Conservation (phyloP, 2,329 filamentous ascomycete genomes). For the Hypoxylon sp. region DNA sequence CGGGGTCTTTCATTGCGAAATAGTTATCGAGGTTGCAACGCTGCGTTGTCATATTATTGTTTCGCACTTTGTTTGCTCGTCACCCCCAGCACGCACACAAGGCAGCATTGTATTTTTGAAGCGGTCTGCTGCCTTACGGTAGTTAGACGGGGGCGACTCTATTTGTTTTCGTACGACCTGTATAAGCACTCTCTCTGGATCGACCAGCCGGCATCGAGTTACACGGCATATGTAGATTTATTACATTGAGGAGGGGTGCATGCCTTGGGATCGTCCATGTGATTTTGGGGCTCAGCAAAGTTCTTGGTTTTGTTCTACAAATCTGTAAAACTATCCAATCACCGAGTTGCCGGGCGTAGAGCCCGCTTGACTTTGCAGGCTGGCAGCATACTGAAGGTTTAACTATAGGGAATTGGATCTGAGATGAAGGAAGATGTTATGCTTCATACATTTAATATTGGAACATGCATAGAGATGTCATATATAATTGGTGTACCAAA, state of each 20-base stretch:
- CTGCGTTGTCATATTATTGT: not conserved
- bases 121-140: constrained; percentile 7
- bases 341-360: constrained; percentile 14
- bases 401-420: not conserved
- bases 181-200: constrained; percentile 3
- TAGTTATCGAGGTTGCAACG: not conserved
- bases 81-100: not conserved
- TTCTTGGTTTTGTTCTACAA: not conserved
- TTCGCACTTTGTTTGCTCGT: not conserved
- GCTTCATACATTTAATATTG: constrained; percentile 3
- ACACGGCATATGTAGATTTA: constrained; percentile 33
- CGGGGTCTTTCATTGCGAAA: not conserved
- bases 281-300: constrained; percentile 2
- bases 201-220: constrained; percentile 18
- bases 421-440: not conserved
- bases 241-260: not conserved
- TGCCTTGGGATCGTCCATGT: constrained; percentile 10
- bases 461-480: not conserved
- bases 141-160: not conserved
- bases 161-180: not conserved
- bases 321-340: constrained; percentile 15
- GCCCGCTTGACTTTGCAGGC: not conserved
- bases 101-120: not conserved
- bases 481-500: no score
- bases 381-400: not conserved